Evolutionary conservation across 495 filamentous ascomycete species (phyloP).

Genomic region (Stereocaulon alpinum): DNA sequence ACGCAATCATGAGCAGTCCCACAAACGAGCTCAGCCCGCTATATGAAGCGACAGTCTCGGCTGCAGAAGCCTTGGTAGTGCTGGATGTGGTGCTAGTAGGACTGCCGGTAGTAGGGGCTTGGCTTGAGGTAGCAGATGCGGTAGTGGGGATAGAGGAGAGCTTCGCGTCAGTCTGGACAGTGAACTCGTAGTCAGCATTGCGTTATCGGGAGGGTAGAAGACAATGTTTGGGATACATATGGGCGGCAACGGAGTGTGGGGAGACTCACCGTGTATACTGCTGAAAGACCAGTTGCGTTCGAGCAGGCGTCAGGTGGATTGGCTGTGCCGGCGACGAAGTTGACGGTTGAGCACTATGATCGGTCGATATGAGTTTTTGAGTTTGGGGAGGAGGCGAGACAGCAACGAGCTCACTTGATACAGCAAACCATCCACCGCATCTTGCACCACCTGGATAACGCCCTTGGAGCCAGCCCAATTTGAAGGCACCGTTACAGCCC

Average conservation of each 20-base stretch:
- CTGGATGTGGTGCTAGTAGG: not conserved
- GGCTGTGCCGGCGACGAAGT: constrained; percentile 34
- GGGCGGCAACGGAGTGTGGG: no score
- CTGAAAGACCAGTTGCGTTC: constrained; percentile 34
- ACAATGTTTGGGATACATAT: no score
- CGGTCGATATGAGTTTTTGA: not conserved
- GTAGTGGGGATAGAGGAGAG: constrained; percentile 24
- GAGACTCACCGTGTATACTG: constrained; percentile 20
- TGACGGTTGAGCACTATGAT: constrained; percentile 40
- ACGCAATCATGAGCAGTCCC: not conserved
- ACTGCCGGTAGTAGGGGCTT: not conserved
- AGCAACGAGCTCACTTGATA: constrained; percentile 36
- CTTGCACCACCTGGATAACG: constrained; percentile 33
- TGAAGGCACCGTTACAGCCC: constrained; percentile 29
- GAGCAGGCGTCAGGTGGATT: constrained; percentile 26
- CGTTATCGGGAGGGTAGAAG: not conserved
- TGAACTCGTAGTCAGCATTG: not conserved
- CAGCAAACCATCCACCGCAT: constrained; percentile 38
- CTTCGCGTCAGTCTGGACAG: constrained; percentile 21
- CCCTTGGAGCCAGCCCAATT: constrained; percentile 41
- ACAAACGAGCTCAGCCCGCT: not conserved
- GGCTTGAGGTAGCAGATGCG: constrained; percentile 1
- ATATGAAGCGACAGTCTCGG: not conserved
- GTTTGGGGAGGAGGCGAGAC: no score
- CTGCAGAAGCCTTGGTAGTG: not conserved